Evolutionary conservation across 2,329 filamentous ascomycete genomes (phyloP), one percentile per base, ranked within the genome.

Genomic region (Xylaria sp.): DNA sequence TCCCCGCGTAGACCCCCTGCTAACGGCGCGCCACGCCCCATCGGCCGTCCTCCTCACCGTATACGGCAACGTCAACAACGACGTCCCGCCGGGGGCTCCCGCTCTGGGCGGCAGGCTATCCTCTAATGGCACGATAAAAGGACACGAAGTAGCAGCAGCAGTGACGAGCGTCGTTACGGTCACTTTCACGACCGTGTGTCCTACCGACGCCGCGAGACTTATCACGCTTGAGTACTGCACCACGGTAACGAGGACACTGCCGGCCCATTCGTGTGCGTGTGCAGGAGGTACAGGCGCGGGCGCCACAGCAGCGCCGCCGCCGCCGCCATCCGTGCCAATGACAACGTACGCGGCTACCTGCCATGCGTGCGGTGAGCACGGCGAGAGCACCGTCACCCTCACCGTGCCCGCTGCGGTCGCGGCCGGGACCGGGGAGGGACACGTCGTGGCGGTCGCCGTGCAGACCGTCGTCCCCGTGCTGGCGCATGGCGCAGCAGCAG

Each of bases 41-140:
- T 69, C 71, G 64, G 75, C 72, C 48, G 72, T 78, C 47, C 78
- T 85, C 6, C 77, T 85, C 19, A 84, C 80, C 1, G 74, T 85
- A 12, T 86, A 85, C 75, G 82, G 77, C 53, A 75, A 78, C 63
- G 69, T 82, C 12, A 67, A 70, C 27, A 72, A 74, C 36, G 76
- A 79, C 34, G 69, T 70, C 34, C 79, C 72, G 34, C 76, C 72
- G 0, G 75, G 65, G 3, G 82, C 83, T 0, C 82, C 82, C 1
- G 74, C 72, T 1, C 75, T 75, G 69, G 74, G 75, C 19, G 72
- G 77, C 39, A n/a, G 32, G 21, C n/a, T 14, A 50, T 17, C 53
- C 11, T 12, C 42, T 6, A 21, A 48, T 14, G 47, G 21, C 4
- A 21, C 39, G 4, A 48, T 3, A 12, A 62, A 47, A 48, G 74